Base-by-base conservation (phyloP, 2,329 filamentous ascomycete species). In the Colletotrichum limetticola region DNA sequence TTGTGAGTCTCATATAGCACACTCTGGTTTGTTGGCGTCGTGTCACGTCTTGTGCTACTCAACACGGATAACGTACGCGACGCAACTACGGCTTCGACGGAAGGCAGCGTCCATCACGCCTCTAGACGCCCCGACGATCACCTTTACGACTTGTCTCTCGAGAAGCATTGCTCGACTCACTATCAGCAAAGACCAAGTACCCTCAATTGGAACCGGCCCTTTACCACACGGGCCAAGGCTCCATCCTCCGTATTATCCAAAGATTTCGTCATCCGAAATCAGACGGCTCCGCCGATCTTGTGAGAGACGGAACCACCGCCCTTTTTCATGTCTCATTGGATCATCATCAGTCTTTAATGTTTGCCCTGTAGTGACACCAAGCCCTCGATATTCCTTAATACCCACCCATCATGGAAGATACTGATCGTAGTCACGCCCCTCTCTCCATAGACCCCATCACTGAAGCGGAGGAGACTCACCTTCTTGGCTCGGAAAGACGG, bases 391-490 rank as follows among this genome's bases (percentile, higher is more conserved):
- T 42, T 32, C 56, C 22, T 42, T 58, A 12, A 56, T 60, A 28
- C 55, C 32, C 66, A 19, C 52, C 52, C 66, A 22, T 28, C 53
- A 67, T 71, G 58, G 62, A 32, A 53, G 57, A 53, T 16, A 60
- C 42, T 53, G 52, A 52, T 32, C 49, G 52, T 42, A 56, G 32
- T 32, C 62, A 9, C 30, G 46, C 63, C 26, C 57, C 52, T 58
- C 66, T 32, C 46, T 68, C 68, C 53, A 66, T 66, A 26, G 61
- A 59, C 26, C 52, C 59, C 14, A 59, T 68, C 14, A 53, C 69
- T 16, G 69, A 75, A n/a, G 66, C 30, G 32, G 72, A 73, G 16
- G 66, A 71, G 52, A 24, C 19, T 37, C 58, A 62, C 56, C 52
- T 67, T 19, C 42, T 46, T 49, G 42, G 57, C 46, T 61, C 37